Conservation (phyloP, 2,329 filamentous ascomycete species). For the Fusarium sp. region DNA sequence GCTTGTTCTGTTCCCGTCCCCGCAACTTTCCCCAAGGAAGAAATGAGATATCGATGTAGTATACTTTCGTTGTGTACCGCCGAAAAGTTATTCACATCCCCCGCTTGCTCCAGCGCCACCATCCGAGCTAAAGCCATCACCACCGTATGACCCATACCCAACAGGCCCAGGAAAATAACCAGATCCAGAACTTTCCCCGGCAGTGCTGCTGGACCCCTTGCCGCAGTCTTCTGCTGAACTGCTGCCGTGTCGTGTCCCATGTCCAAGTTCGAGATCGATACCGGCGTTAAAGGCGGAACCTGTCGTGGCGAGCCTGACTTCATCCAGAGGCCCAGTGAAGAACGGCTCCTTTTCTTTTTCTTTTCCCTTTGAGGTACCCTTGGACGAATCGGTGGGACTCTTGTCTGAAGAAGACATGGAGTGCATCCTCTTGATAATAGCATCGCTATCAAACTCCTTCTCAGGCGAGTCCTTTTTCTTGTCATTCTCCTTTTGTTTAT, state of each 20-base stretch:
- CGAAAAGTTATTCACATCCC: background rate
- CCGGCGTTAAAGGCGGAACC: background rate
- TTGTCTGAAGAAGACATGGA: background rate
- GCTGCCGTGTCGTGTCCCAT: background rate
- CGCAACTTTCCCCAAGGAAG: background rate
- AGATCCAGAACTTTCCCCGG: background rate
- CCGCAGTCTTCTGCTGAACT: background rate
- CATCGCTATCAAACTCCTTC: background rate
- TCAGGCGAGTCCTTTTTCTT: background rate
- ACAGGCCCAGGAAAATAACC: background rate
- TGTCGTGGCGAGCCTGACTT: background rate
- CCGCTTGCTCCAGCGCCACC: background rate
- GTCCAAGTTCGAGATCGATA: background rate
- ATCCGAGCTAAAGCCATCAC: background rate
- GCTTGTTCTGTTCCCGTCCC: background rate
- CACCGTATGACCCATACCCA: background rate
- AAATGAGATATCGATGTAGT: background rate
- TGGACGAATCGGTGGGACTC: background rate
- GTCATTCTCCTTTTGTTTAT: background rate
- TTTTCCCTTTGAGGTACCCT: background rate
- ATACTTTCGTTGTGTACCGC: background rate
- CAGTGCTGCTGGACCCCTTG: background rate
- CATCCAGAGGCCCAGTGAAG: background rate
- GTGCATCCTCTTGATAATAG: slow-evolving; percentile 12
- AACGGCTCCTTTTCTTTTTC: background rate